Evolutionary conservation across 345 rosid species (phyloP).

Genomic region (Pugionium cornutum): DNA sequence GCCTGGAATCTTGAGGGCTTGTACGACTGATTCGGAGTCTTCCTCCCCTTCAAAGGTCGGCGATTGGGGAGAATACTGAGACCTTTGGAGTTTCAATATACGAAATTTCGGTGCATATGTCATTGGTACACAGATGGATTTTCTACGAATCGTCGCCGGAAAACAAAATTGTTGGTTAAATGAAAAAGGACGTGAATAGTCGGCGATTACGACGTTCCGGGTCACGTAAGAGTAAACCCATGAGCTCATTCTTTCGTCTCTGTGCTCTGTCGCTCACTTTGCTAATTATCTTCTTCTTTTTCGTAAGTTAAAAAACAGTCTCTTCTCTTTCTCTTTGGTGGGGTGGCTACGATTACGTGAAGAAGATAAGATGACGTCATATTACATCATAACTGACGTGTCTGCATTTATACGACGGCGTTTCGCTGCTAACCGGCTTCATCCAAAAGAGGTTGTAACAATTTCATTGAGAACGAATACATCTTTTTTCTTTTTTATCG

Average conservation of each 20-base stretch:
- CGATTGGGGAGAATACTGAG: conserved; percentile 33
- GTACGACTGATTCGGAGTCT: conserved; percentile 45
- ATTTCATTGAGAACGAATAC: too few relatives aligned
- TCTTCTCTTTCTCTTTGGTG: background rate
- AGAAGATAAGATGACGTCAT: conserved; percentile 36
- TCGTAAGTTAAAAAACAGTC: background rate
- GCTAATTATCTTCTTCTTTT: background rate
- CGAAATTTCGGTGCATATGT: background rate
- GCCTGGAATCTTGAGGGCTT: conserved; percentile 64
- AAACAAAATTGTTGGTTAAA: background rate
- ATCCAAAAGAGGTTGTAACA: too few relatives aligned
- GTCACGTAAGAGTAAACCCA: conserved; percentile 33
- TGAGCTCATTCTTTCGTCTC: conserved; percentile 35
- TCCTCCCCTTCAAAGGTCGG: conserved; percentile 31
- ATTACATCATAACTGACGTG: background rate
- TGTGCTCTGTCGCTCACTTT: conserved; percentile 11
- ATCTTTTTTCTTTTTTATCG: too few relatives aligned
- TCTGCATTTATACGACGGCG: too few relatives aligned
- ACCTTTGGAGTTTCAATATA: conserved; percentile 13
- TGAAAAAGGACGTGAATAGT: background rate
- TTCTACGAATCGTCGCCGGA: conserved; percentile 5
- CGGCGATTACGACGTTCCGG: background rate
- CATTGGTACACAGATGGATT: conserved; percentile 15
- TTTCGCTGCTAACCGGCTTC: too few relatives aligned
- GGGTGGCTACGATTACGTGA: conserved; percentile 12